Evolutionary conservation across 1,284 basidiomycete genomes (phyloP), one percentile per base, ranked within the genome.

Genomic region (Ceratobasidium sp.): DNA sequence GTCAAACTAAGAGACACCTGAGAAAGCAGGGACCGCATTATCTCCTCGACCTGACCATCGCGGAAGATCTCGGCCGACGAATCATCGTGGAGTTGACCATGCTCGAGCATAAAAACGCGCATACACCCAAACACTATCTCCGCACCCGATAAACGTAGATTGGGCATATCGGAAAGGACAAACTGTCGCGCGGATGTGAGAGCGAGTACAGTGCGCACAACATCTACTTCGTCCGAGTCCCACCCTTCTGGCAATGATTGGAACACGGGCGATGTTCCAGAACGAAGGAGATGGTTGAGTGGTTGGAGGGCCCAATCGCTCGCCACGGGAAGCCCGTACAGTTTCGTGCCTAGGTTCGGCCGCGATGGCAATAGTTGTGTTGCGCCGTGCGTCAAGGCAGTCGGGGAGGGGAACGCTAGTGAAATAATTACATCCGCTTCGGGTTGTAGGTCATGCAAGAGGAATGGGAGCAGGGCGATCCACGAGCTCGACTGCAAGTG

Each of bases 21-120:
- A n/a, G 83, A 84, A 61, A 96, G 83, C 4, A 96, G 84, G 23
- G 87, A 85, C 0, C 86, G 82, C 88, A 97, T 92, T 33, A 91
- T 83, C 3, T 82, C 84, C 10, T 86, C 87, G 1, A 98, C 91
- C 2, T 86, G 80, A 0, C 80, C 79, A 83, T 95, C 92, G 26
- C 93, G 87, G 84, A 91, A 96, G 42, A 95, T 91, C 80, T 96
- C 94, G 57, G 88, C 88, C 5, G 84, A 82, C 6, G 88, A 87
- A 78, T 89, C 87, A 46, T 79, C 79, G 33, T 80, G 80, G 54
- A 80, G 78, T 77, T 87, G 83, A 71, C 84, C 83, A 84, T 97
- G 93, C 83, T 98, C 97, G 23, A 99, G 90, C 95, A 98, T 96
- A 85, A 96, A 97, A 15, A 98, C 91, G 82, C 95, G 96, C 94